Evolutionary conservation across 1,284 basidiomycete species (phyloP), one percentile per base, ranked within the genome.

Genomic region (Trichosporon faecale): DNA sequence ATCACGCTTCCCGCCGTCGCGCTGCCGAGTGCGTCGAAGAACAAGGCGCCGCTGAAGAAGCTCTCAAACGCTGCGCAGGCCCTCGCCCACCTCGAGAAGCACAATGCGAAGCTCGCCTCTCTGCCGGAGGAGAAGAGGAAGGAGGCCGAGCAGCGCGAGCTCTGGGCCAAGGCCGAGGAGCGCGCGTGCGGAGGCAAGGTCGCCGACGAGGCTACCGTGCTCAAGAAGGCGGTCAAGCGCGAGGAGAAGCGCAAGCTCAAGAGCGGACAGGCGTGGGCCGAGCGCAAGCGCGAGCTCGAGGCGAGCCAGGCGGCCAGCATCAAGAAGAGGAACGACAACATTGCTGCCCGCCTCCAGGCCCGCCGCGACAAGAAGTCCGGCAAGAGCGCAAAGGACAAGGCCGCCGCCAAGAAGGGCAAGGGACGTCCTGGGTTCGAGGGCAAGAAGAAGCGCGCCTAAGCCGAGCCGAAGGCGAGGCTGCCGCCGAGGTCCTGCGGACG

Each of bases 151-250:
- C 93, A 94, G 79, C 86, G 87, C 70, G 90, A 94, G 70, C 88
- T 89, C 75, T 96, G 94, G 92, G 88, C 89, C 67, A 95, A 94
- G 83, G 93, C 94, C 0, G 89, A 90, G 77, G 89, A 92, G 52
- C 86, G 92, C 64, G 86, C 95, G 71, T 91, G 91, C 63, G 95
- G 94, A 4, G 89, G 90, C 57, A 97, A 96, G 83, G 89, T 97
- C 33, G 88, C 88, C 66, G 94, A 97, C 77, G 91, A 94, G 75
- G 91, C 93, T 79, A 82, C 76, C 3, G 85, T 90, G 64, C 82
- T 98, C 76, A 95, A 94, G 86, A 96, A 95, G 85, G 93, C 93
- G 27, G 89, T 88, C 11, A 96, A 95, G 86, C 86, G 91, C 80
- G 90, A 91, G 76, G 94, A 95, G 83, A 95, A 95, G 83, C 89